phyloP scores from a whole-genome alignment of 768 basidiomycete genomes.

The Termitomyces heimii region DNA sequence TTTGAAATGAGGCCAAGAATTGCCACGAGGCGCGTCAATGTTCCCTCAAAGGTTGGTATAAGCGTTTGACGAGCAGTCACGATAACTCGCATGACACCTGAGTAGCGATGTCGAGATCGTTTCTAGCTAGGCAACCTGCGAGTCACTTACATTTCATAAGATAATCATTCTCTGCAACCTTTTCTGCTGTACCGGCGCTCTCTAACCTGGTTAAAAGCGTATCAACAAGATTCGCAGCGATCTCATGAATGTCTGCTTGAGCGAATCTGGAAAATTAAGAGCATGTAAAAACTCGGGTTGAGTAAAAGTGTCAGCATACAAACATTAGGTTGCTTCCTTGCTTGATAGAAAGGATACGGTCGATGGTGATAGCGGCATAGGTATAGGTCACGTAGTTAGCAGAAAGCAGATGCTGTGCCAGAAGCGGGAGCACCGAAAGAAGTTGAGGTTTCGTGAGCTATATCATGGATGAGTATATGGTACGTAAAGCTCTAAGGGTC shows the following conservation, averaged over 20 bases:
- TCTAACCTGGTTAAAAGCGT: constrained; percentile 80
- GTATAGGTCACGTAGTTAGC: constrained; percentile 91
- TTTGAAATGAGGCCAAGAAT: constrained; percentile 87
- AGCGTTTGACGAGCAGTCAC: constrained; percentile 81
- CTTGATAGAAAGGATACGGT: constrained; percentile 89
- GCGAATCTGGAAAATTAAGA: constrained; percentile 54
- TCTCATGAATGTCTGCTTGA: constrained; percentile 80
- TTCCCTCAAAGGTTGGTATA: constrained; percentile 56
- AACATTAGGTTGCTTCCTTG: constrained; percentile 70
- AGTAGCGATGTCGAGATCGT: constrained; percentile 1
- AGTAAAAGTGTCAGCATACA: constrained; percentile 19
- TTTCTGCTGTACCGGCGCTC: constrained; percentile 73
- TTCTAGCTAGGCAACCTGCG: not conserved
- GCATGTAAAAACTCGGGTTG: not conserved
- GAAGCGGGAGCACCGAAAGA: constrained; percentile 81
- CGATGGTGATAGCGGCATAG: constrained; percentile 97
- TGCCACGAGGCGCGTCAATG: constrained; percentile 67
- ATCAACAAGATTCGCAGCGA: constrained; percentile 66
- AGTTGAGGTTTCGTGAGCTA: constrained; percentile 93
- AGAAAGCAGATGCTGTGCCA: constrained; percentile 77
- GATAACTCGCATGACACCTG: constrained; percentile 91
- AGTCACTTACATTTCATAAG: constrained; percentile 84
- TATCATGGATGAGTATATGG: not conserved
- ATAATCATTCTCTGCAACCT: constrained; percentile 96
- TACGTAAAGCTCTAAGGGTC: not conserved